Base-by-base conservation (phyloP, 768 basidiomycete genomes). In the Trametes punicea region DNA sequence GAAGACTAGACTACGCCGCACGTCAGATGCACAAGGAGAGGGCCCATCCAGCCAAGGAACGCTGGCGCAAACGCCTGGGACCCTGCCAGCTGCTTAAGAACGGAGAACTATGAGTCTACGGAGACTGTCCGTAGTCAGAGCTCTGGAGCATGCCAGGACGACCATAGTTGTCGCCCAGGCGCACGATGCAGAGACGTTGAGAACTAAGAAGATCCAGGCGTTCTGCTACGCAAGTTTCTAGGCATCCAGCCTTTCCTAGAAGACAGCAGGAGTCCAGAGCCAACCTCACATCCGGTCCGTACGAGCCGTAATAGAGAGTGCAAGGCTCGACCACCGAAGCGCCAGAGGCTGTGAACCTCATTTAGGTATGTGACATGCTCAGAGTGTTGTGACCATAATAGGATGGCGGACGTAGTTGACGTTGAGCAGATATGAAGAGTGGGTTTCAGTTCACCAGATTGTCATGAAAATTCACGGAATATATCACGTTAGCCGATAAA, bases 331-430 rank as follows among this genome's bases (percentile, higher is more conserved):
- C 23, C 30, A 6, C 26, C 33, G 44, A 46, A 27, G 52, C 52
- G 52, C 52, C 23, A 10, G 52, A 30, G 52, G 52, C 52, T 46
- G 52, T 54, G 45, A 46, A 48, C 21, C 16, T 25, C 23, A 21
- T 26, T 29, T 13, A 31, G n/a, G 20, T 47, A 30, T 31, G 46
- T 47, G 46, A 47, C 46, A 47, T 20, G 18, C 42, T 10, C 25
- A 26, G 11, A 10, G 25, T 21, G 11, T 6, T 44, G 42, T 44
- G 42, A 44, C 42, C 42, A 18, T 44, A 26, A 18, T 10, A 23
- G 15, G 6, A 44, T n/a, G 6, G 8, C 21, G 18, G 6, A n/a
- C 42, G n/a, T 21, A 8, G 11, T 44, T 44, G 42, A 21, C 42
- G 42, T 21, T 11, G 40, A 41, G 16, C 36, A 6, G 36, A 38